Base-by-base conservation (phyloP, 2,329 filamentous ascomycete species). In the Pseudogymnoascus pannorum region DNA sequence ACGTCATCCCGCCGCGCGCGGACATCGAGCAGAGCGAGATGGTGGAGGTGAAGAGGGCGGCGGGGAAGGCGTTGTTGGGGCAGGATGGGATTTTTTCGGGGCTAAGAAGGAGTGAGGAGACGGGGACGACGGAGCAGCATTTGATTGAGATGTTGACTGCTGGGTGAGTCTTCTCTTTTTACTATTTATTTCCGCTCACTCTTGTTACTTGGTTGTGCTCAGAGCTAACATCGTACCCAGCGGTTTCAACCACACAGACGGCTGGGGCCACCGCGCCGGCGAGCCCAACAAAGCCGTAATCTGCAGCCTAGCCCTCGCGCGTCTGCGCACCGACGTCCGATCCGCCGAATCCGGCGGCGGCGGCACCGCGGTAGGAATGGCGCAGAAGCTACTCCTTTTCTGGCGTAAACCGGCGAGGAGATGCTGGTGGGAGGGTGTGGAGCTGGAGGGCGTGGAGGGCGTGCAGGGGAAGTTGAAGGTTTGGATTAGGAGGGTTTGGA, bases 391-490 rank as follows among this genome's bases (percentile, higher is more conserved):
- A 54, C 81, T 99, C 12, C 82, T 99, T 3, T 99, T 99, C 79
- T 99, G 94, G 94, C 85, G 94, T 67, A 99, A 99, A 76, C 94
- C 94, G 14, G 94, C 94, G 12, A 81, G 94, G 64, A 84, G 94
- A 73, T 99, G 94, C 79, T 99, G 94, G 94, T 99, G 94, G 94
- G 94, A 99, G 74, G 94, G 94, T 22, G 89, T 99, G 36, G 92
- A 97, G 74, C 80, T 99, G 48, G 85, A 94, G 16, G 82, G 90
- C 66, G 89, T 99, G 11, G 91, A 95, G 58, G 94, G 94, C 12
- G 88, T 97, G 6, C 86, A 96, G 59, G 93, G 92, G 59, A 91
- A 87, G 73, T 81, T 99, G 68, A 99, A 99, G 77, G 92, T 99
- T 62, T 99, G 94, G 94, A 97, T 99, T 73, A 83, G 94, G 71